A percentile compares a stretch with the other conserved stretches of the same genome.
phyloP scores from a whole-genome alignment of 1,284 basidiomycete species.

The Microbotryum scabiosae region DNA sequence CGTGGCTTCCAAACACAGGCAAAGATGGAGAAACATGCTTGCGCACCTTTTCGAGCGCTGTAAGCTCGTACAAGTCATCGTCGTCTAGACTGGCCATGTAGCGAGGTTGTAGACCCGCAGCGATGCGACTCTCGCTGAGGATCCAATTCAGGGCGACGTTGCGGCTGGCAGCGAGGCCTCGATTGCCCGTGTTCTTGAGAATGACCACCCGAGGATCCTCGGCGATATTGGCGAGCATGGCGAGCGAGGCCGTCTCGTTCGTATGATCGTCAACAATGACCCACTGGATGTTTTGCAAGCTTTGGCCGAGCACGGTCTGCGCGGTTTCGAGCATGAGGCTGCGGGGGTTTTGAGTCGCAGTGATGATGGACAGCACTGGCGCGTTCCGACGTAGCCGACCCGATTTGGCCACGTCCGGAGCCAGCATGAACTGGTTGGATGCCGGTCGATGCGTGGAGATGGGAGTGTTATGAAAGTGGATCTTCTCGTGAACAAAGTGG shows the following conservation, averaged over 20 bases:
- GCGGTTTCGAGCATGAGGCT: constrained; percentile 21
- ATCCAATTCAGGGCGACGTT: constrained; percentile 20
- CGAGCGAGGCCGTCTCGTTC: constrained; percentile 9
- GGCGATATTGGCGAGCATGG: constrained; percentile 10
- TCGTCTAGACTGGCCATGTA: constrained; percentile 26
- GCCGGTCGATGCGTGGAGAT: constrained; percentile 21
- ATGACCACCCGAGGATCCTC: constrained; percentile 21
- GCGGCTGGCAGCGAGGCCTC: constrained; percentile 18
- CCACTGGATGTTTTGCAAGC: constrained; percentile 26
- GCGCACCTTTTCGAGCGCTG: constrained; percentile 18
- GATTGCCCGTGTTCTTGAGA: constrained; percentile 13
- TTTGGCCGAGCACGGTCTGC: constrained; percentile 20
- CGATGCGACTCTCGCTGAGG: constrained; percentile 9
- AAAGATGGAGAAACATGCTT: neutral
- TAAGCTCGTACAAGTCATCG: constrained; percentile 28
- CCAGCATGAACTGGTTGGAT: constrained; percentile 23
- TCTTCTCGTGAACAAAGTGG: constrained; percentile 18
- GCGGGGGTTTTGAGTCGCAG: constrained; percentile 27
- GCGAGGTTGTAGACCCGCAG: constrained; percentile 2
- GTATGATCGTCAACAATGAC: constrained; percentile 29
- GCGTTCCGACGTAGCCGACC: constrained; percentile 1
- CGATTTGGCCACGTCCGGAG: constrained; percentile 4
- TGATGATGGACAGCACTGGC: constrained; percentile 25
- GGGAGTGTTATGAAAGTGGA: constrained; percentile 24
- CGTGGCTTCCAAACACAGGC: neutral